These are phyloP conservation scores for Teratosphaeriaceae sp. DNA, from an alignment of 2,329 filamentous ascomycete species.

Conservation along the genomic window DNA sequence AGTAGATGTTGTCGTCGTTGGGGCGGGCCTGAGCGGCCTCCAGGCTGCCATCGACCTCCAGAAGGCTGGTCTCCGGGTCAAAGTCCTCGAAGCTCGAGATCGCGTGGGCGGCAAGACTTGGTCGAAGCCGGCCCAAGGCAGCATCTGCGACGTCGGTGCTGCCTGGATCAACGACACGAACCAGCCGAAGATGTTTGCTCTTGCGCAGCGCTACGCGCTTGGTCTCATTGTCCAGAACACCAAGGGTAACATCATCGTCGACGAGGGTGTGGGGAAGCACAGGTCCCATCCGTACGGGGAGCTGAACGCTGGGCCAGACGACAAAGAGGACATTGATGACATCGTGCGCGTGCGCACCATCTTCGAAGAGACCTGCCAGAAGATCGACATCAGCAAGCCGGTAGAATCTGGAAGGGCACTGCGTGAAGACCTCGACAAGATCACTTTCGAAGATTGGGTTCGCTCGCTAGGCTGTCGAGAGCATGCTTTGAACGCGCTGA, in stretches of 20 bases:
- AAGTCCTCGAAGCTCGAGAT: constrained; percentile 29
- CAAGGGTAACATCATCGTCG: constrained; percentile 37
- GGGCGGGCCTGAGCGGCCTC: constrained; percentile 28
- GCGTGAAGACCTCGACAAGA: constrained; percentile 27
- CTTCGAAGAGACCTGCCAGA: constrained; percentile 34
- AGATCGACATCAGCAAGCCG: constrained; percentile 17
- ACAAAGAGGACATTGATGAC: constrained; percentile 17
- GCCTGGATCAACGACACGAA: constrained; percentile 55
- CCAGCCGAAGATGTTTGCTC: constrained; percentile 40
- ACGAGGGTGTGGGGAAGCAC: constrained; percentile 32
- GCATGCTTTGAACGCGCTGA: constrained; percentile 32
- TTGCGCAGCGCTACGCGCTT: constrained; percentile 36
- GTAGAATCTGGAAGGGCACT: constrained; percentile 22
- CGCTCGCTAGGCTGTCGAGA: constrained; percentile 23
- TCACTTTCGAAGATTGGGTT: constrained; percentile 36
- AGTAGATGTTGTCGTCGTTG: constrained; percentile 28
- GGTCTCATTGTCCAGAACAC: constrained; percentile 46
- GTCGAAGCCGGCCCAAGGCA: constrained; percentile 29
- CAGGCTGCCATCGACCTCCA: constrained; percentile 23
- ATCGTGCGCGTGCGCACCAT: constrained; percentile 31
- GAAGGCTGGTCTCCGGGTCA: constrained; percentile 20
- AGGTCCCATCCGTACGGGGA: constrained; percentile 30
- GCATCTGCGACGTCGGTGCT: constrained; percentile 46
- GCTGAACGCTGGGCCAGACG: constrained; percentile 16
- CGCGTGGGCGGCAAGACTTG: constrained; percentile 42